These are phyloP conservation scores for Cystobasidium slooffiae DNA, from an alignment of 1,284 basidiomycete genomes.

Conservation along the genomic window DNA sequence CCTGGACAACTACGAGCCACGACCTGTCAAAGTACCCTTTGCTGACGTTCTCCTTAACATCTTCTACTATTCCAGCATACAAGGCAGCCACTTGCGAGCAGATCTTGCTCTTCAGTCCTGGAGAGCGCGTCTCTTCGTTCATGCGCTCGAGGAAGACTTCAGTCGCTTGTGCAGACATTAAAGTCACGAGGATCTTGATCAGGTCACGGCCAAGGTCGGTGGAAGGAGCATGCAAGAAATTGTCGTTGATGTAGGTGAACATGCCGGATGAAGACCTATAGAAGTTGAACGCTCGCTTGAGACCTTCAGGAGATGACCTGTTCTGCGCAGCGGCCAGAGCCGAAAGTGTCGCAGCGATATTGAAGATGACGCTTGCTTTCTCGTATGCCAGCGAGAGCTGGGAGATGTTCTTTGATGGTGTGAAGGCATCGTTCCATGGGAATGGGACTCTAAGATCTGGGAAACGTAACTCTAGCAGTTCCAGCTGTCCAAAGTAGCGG, in stretches of 20 bases:
- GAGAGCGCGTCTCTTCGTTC: constrained; percentile 83
- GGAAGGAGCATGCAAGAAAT: constrained; percentile 98
- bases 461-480: constrained; percentile 94
- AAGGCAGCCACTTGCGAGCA: constrained; percentile 79
- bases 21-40: constrained; percentile 95
- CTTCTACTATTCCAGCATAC: constrained; percentile 79
- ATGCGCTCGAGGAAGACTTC: constrained; percentile 98
- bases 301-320: constrained; percentile 85
- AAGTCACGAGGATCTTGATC: constrained; percentile 83
- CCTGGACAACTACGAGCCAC: constrained; percentile 85
- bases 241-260: constrained; percentile 99
- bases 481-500: constrained; percentile 99
- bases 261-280: constrained; percentile 92
- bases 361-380: constrained; percentile 97
- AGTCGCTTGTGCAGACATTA: constrained; percentile 90
- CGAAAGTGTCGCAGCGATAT: constrained; percentile 91
- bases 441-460: constrained; percentile 95
- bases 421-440: constrained; percentile 95
- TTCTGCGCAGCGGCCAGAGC: constrained; percentile 82
- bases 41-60: constrained; percentile 92
- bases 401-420: constrained; percentile 78
- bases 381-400: constrained; percentile 98
- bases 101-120: constrained; percentile 79
- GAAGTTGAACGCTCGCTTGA: constrained; percentile 92
- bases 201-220: constrained; percentile 94